These are phyloP conservation scores for Phaeoacremonium minimum DNA, from an alignment of 2,329 filamentous ascomycete species.

Conservation along the genomic window DNA sequence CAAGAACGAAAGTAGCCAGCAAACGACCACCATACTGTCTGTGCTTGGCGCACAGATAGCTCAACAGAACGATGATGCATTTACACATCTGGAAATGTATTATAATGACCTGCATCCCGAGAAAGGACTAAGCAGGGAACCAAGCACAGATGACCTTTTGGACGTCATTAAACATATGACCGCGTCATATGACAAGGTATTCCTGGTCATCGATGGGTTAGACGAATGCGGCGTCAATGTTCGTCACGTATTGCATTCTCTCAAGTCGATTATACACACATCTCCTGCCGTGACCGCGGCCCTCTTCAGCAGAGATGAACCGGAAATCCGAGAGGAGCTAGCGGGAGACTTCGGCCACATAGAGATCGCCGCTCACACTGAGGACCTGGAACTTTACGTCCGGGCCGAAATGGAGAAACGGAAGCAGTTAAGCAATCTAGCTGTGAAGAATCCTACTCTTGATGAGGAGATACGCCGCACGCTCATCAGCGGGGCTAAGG, in stretches of 20 bases:
- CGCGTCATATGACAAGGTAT: neutral
- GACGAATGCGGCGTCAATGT: slow-evolving; percentile 2
- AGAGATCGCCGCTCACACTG: slow-evolving; percentile 1
- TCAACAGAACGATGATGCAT: slow-evolving; percentile 18
- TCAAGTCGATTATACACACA: no score
- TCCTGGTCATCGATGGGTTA: neutral
- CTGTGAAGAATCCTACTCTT: neutral
- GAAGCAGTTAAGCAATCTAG: neutral
- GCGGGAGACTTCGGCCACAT: neutral
- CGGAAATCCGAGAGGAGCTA: slow-evolving; percentile 1
- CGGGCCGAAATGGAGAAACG: slow-evolving; percentile 2
- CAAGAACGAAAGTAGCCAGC: slow-evolving; percentile 13
- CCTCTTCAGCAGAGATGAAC: slow-evolving; percentile 1
- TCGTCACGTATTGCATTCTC: neutral
- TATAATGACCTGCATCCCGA: slow-evolving; percentile 10
- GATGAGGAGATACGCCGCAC: slow-evolving; percentile 1
- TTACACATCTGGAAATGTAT: slow-evolving; percentile 11
- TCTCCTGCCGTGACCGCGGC: no score
- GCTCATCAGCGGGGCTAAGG: neutral
- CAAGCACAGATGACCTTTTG: neutral
- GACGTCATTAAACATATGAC: neutral
- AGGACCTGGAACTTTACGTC: slow-evolving; percentile 1
- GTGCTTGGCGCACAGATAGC: slow-evolving; percentile 22
- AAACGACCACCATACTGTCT: slow-evolving; percentile 16
- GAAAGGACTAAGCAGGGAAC: neutral